Percentiles rank a stretch among this genome's conserved stretches.
These are phyloP conservation scores for Paralagenidium karlingii DNA, from an alignment of 352 stramenopile species.

Conservation along the genomic window DNA sequence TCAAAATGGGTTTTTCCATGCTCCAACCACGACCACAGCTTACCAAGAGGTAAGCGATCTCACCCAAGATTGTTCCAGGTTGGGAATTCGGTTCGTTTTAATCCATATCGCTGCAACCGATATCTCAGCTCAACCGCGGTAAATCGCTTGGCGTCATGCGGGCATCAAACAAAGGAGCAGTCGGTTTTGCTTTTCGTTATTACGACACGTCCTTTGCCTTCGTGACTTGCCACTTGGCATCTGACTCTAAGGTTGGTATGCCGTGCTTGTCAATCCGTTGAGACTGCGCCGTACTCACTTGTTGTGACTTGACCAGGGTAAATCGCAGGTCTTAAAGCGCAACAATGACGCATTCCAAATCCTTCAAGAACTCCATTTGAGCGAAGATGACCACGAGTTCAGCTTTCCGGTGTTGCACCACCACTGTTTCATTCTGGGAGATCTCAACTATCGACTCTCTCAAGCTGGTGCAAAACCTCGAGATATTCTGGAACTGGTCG, in stretches of 20 bases:
- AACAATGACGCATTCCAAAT: constrained; percentile 79
- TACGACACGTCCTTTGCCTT: constrained; percentile 82
- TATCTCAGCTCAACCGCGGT: constrained; percentile 48
- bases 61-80: no score
- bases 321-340: no score
- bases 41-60: no score
- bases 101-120: no score
- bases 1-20: constrained; percentile 51
- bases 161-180: constrained; percentile 85
- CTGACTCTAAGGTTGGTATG: no score
- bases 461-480: constrained; percentile 23
- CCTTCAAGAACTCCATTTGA: constrained; percentile 65
- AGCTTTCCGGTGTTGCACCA: constrained; percentile 71
- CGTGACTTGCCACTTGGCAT: constrained; percentile 79
- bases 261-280: no score
- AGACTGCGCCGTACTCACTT: no score
- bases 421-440: constrained; percentile 82
- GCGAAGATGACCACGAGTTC: constrained; percentile 77
- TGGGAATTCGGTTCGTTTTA: no score
- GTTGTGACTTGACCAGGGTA: no score
- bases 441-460: constrained; percentile 85
- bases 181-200: constrained; percentile 79
- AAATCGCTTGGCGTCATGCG: constrained; percentile 73
- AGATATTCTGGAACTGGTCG: constrained; percentile 53
- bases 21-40: no score